Conservation (phyloP, 495 filamentous ascomycete genomes). For the Aspergillus haitiensis region DNA sequence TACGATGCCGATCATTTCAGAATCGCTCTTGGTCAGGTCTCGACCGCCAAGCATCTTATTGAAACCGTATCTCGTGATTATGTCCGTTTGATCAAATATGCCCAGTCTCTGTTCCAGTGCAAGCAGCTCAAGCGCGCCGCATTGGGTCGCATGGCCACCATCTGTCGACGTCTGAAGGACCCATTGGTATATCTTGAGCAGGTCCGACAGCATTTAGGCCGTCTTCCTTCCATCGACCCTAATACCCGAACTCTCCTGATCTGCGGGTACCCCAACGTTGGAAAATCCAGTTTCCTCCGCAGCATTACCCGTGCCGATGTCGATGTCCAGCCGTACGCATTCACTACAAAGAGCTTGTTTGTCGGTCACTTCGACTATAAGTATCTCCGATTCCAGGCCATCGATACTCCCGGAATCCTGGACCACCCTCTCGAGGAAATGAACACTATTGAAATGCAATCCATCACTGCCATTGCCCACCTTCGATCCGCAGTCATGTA, state of each 20-base stretch:
- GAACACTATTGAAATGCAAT: slow-evolving; percentile 99
- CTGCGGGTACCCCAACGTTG: slow-evolving; percentile 96
- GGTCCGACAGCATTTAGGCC: slow-evolving; percentile 94
- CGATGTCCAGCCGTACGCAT: slow-evolving; percentile 96
- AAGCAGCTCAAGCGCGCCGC: slow-evolving; percentile 89
- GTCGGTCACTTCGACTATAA: slow-evolving; percentile 99
- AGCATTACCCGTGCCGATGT: slow-evolving; percentile 94
- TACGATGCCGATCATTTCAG: slow-evolving; percentile 98
- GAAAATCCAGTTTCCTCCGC: slow-evolving; percentile 91
- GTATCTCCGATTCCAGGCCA: slow-evolving; percentile 89
- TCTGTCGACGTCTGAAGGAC: slow-evolving; percentile 89
- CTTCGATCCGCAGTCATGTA: slow-evolving; percentile 90
- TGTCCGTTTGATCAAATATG: slow-evolving; percentile 90
- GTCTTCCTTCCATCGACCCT: slow-evolving; percentile 95
- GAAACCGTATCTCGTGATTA: slow-evolving; percentile 95
- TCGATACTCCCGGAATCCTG: slow-evolving; percentile 89
- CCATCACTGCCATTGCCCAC: slow-evolving; percentile 96
- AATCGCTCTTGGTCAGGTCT: slow-evolving; percentile 93
- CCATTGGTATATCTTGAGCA: slow-evolving; percentile 95
- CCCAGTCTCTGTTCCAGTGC: slow-evolving; percentile 92
- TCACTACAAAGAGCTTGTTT: slow-evolving; percentile 96
- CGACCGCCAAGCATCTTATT: slow-evolving; percentile 92
- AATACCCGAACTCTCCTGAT: slow-evolving; percentile 94
- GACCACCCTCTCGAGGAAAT: slow-evolving; percentile 99
- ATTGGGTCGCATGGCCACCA: slow-evolving; percentile 93